These are phyloP conservation scores for Gossypium raimondii DNA, from an alignment of 345 rosid genomes.

Conservation along the genomic window DNA sequence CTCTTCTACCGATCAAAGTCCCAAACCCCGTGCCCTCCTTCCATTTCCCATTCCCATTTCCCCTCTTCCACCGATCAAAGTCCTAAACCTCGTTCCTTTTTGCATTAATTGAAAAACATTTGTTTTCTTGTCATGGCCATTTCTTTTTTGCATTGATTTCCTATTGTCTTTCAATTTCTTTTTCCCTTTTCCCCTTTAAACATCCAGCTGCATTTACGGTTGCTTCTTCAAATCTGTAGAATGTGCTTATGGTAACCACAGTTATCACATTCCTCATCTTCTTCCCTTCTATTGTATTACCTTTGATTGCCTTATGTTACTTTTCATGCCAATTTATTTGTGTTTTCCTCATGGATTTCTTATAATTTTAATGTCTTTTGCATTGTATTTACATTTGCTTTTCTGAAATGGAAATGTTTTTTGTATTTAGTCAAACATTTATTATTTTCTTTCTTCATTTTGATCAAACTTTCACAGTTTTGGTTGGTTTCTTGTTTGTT, in stretches of 20 bases:
- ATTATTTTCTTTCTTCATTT: neutral
- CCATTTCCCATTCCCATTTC: no score
- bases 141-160: conserved; percentile 5
- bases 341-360: neutral
- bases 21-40: no score
- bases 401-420: neutral
- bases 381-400: neutral
- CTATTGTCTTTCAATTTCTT: neutral
- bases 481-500: conserved; percentile 4
- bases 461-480: neutral
- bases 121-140: neutral
- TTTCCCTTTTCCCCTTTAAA: neutral
- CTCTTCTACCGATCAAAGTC: no score
- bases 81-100: neutral
- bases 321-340: neutral
- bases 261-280: neutral
- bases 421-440: neutral
- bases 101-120: neutral
- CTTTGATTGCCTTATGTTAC: neutral
- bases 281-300: neutral
- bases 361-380: neutral
- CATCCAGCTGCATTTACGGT: neutral
- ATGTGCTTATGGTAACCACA: conserved; percentile 12
- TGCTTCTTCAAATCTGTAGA: conserved; percentile 2
- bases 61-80: no score